Conservation (phyloP, 768 basidiomycete genomes). For the Astraeus odoratus region DNA sequence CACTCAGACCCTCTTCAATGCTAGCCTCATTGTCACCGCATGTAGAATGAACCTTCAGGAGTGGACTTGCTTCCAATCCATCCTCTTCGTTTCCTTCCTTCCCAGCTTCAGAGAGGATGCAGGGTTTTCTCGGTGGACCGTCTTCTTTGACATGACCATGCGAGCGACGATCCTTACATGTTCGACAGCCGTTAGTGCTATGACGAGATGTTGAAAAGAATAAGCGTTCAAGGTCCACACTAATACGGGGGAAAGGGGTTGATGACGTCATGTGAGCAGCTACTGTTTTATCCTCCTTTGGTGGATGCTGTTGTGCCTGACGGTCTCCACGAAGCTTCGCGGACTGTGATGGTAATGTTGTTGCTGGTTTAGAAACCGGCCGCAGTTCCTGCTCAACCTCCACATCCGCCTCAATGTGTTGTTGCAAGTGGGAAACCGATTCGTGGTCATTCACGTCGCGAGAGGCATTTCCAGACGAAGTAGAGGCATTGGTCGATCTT, state of each 20-base stretch:
- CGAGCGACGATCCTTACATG: slow-evolving; percentile 49
- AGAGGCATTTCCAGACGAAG: slow-evolving; percentile 12
- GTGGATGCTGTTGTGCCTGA: not conserved
- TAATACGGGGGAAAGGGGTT: slow-evolving; percentile 76
- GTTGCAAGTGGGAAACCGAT: not conserved
- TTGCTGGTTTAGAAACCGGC: not conserved
- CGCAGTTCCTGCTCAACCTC: not conserved
- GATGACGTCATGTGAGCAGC: slow-evolving; percentile 24
- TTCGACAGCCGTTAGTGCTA: slow-evolving; percentile 54
- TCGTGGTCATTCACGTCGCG: not conserved
- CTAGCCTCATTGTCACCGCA: slow-evolving; percentile 11
- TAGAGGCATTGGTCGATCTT: slow-evolving; percentile 24
- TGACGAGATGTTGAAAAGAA: slow-evolving; percentile 81
- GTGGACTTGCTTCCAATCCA: not conserved
- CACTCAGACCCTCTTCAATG: slow-evolving; percentile 9
- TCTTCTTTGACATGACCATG: slow-evolving; percentile 37
- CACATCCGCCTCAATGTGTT: not conserved
- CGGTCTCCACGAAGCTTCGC: not conserved
- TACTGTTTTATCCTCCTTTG: slow-evolving; percentile 2
- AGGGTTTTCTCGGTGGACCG: slow-evolving; percentile 28
- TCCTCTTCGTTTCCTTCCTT: not conserved
- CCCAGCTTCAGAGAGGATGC: not conserved
- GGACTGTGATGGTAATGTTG: not conserved
- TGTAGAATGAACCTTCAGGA: not conserved
- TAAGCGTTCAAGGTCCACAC: slow-evolving; percentile 70